These are phyloP conservation scores for Rasamsonia emersonii DNA, from an alignment of 2,329 filamentous ascomycete genomes.

Conservation along the genomic window DNA sequence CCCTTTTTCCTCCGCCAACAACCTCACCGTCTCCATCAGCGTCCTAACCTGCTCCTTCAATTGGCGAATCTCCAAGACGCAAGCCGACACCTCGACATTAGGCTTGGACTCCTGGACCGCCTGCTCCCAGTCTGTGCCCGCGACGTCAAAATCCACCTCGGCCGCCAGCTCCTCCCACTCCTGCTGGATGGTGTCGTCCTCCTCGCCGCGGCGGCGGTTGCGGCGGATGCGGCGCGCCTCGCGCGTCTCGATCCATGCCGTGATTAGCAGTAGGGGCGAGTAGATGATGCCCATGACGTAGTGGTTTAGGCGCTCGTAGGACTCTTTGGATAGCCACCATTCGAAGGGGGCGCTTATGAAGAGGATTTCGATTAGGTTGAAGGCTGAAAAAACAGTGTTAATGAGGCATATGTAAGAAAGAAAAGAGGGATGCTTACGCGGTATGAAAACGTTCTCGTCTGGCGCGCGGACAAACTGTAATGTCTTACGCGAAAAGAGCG, in stretches of 20 bases:
- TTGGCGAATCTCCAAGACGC: conserved; percentile 54
- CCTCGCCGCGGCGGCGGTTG: conserved; percentile 73
- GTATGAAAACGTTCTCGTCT: conserved; percentile 96
- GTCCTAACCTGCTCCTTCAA: conserved; percentile 47
- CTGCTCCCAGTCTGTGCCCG: conserved; percentile 69
- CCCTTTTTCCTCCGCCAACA: conserved; percentile 36
- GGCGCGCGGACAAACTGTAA: conserved; percentile 95
- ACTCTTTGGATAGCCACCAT: conserved; percentile 78
- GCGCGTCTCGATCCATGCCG: conserved; percentile 62
- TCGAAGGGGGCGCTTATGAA: conserved; percentile 72
- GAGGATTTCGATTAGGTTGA: conserved; percentile 88
- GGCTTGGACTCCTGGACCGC: conserved; percentile 66
- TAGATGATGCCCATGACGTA: conserved; percentile 81
- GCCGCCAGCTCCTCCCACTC: conserved; percentile 80
- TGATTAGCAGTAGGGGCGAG: conserved; percentile 69
- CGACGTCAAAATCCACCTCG: conserved; percentile 65
- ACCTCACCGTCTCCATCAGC: conserved; percentile 55
- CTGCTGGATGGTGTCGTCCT: conserved; percentile 78
- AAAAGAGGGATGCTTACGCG: conserved; percentile 41
- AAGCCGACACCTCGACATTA: conserved; percentile 71
- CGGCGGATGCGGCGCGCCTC: conserved; percentile 57
- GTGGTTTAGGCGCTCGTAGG: conserved; percentile 79
- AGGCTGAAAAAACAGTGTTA: conserved; percentile 37
- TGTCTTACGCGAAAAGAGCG: conserved; percentile 85
- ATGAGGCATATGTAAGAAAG: neutral